Conservation (phyloP, 1,284 basidiomycete genomes). For the Neolentinus lepideus region DNA sequence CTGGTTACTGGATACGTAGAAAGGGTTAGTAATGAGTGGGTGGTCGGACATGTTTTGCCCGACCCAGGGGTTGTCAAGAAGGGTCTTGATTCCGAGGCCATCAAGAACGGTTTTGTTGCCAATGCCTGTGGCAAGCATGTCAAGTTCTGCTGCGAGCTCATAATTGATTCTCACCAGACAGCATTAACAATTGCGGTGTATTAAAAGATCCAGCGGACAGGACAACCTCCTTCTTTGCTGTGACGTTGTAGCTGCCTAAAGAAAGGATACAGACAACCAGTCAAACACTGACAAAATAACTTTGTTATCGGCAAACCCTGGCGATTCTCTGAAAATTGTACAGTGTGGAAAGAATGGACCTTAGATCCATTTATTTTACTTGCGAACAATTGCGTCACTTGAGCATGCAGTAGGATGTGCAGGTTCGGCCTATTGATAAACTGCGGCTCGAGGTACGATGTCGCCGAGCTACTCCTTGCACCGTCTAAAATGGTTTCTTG, state of each 20-base stretch:
- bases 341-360: background rate
- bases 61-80: slow-evolving; percentile 28
- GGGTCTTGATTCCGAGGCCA: slow-evolving; percentile 18
- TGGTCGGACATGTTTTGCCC: slow-evolving; percentile 39
- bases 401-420: slow-evolving; percentile 14
- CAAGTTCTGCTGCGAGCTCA: background rate
- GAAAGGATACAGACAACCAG: too few relatives aligned
- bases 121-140: slow-evolving; percentile 26
- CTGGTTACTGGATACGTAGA: slow-evolving; percentile 22
- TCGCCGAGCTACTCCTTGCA: slow-evolving; percentile 15
- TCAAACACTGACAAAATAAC: too few relatives aligned
- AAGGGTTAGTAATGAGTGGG: slow-evolving; percentile 19
- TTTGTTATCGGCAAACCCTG: too few relatives aligned
- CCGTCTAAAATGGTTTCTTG: slow-evolving; percentile 16
- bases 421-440: slow-evolving; percentile 15
- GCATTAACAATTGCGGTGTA: background rate
- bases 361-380: background rate
- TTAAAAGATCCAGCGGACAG: slow-evolving; percentile 4
- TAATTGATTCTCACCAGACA: background rate
- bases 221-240: slow-evolving; percentile 6
- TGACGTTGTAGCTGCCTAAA: background rate
- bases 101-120: slow-evolving; percentile 24
- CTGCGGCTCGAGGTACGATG: slow-evolving; percentile 15
- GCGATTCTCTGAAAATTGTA: slow-evolving; percentile 1
- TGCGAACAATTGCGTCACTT: slow-evolving; percentile 7